Evolutionary conservation across 768 basidiomycete species (phyloP), one percentile per base, ranked within the genome.

Genomic region (Agrocybe praecox): DNA sequence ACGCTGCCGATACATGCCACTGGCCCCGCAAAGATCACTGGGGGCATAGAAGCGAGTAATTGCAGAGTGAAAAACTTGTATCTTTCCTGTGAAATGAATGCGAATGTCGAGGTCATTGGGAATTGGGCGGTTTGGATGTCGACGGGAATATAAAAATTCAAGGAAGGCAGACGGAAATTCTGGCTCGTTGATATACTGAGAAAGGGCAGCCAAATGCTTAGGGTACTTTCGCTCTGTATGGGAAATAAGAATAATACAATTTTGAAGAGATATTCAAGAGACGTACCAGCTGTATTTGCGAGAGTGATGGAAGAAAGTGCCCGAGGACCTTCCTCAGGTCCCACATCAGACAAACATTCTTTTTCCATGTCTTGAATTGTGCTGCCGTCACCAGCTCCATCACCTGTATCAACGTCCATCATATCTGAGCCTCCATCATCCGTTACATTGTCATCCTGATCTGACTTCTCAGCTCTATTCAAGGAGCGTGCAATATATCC

Each of bases 11-110:
- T 61, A 56, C 67, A 72, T 69, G 2, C 72, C 69, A 10, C 63
- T 60, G 9, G 61, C 56, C 11, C 72, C 69, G 44, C 63, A 65
- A 8, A 63, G 49, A 46, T 72, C 72, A 55, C 70, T 72, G 12
- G 70, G 72, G 0, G 70, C 62, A 55, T 61, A 70, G 47, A 67
- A 72, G 6, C 40, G 36, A 2, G 65, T 62, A n/a, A 63, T 46
- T 9, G 69, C 69, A 2, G 69, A 71, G 40, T 69, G 65, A 49
- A 62, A 63, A 24, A 72, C 66, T 11, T 47, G 18, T 40, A 72
- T 62, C 14, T 59, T 53, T 29, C 65, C 57, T 10, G 12, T 48
- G 53, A 69, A 68, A 17, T 21, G 18, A 22, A 60, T 62, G n/a
- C 36, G 58, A 10, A 45, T 21, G 1, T 57, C 42, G n/a, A 62